These are phyloP conservation scores for Exophiala phaeomuriformis DNA, from an alignment of 2,329 filamentous ascomycete genomes.

Conservation along the genomic window DNA sequence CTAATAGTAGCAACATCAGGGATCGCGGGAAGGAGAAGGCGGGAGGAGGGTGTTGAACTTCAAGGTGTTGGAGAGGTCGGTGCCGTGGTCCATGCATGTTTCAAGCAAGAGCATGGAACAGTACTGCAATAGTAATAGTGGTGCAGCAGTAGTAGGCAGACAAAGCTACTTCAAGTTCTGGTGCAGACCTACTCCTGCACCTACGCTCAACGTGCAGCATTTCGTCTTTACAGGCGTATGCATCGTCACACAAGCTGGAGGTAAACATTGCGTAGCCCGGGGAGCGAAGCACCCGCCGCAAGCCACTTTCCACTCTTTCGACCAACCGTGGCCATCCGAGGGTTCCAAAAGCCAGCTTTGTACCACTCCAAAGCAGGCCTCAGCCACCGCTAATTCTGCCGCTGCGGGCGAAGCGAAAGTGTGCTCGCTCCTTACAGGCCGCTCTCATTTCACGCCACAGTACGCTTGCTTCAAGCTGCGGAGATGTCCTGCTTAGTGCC, in stretches of 20 bases:
- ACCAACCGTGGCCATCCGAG: background rate
- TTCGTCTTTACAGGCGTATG: no score
- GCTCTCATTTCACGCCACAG: background rate
- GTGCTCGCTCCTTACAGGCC: background rate
- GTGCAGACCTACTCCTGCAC: no score
- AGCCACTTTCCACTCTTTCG: background rate
- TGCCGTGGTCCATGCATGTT: background rate
- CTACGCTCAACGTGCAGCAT: no score
- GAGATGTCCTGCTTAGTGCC: background rate
- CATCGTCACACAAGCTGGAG: background rate
- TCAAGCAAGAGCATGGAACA: background rate
- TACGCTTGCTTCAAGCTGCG: background rate
- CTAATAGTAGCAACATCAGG: background rate
- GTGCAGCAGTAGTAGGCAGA: no score
- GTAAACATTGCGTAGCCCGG: slow-evolving; percentile 1
- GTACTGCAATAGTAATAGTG: background rate
- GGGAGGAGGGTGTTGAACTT: background rate
- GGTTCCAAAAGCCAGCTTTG: background rate
- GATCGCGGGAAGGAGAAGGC: background rate
- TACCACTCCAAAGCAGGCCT: slow-evolving; percentile 1
- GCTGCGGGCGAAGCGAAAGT: background rate
- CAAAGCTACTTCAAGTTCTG: no score
- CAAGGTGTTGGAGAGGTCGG: background rate
- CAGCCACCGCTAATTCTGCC: slow-evolving; percentile 6
- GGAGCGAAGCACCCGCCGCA: background rate